Conservation (phyloP, 371 early-diverging fungal genomes). For the Aphelidium insulamus region DNA sequence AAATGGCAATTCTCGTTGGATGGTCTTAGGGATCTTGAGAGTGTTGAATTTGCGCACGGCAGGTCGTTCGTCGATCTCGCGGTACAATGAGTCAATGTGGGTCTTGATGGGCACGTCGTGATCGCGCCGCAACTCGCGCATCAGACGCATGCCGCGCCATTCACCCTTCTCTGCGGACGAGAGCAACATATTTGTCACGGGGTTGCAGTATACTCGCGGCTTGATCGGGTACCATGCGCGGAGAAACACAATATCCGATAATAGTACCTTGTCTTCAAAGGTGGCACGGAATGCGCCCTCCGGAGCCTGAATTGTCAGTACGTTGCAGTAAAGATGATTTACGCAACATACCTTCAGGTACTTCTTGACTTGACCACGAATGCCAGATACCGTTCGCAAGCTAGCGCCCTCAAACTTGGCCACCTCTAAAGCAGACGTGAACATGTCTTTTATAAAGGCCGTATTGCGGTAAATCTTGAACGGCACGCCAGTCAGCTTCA, state of each 20-base stretch:
- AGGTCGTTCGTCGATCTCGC: constrained; percentile 56
- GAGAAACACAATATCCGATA: constrained; percentile 91
- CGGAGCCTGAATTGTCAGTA: too few relatives aligned
- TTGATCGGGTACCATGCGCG: constrained; percentile 91
- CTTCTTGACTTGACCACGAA: constrained; percentile 97
- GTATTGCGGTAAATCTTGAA: constrained; percentile 91
- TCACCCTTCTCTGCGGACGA: constrained; percentile 25
- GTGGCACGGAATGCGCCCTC: constrained; percentile 95
- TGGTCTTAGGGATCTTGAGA: constrained; percentile 52
- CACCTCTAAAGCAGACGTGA: constrained; percentile 93
- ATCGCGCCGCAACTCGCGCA: constrained; percentile 70
- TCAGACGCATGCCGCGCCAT: constrained; percentile 79
- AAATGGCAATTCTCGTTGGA: constrained; percentile 71
- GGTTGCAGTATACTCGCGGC: constrained; percentile 82
- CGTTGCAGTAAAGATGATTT: not conserved
- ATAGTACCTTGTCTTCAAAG: constrained; percentile 94
- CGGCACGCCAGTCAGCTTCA: constrained; percentile 90
- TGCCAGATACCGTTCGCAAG: constrained; percentile 89
- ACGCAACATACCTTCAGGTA: constrained; percentile 23
- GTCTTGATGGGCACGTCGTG: constrained; percentile 32
- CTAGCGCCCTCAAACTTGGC: constrained; percentile 93
- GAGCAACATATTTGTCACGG: constrained; percentile 66
- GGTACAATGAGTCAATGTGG: constrained; percentile 61
- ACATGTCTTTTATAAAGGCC: constrained; percentile 98
- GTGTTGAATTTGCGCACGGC: constrained; percentile 74